Evolutionary conservation across 352 stramenopile species (phyloP).

Genomic region (Plasmopara halstedii): DNA sequence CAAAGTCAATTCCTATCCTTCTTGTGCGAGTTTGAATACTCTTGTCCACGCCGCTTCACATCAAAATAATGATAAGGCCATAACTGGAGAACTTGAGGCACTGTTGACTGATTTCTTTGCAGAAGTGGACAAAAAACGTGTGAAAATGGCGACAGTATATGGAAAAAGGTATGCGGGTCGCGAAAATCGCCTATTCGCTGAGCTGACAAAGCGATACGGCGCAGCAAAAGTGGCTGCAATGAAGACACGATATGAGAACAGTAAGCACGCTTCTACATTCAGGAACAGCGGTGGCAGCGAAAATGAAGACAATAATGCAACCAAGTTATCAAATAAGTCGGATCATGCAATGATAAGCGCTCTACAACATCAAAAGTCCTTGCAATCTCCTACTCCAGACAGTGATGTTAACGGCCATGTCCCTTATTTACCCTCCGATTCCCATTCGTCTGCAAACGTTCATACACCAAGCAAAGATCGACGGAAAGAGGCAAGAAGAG

Average conservation of each 20-base stretch:
- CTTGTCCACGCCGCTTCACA: neutral
- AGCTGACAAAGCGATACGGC: slow-evolving; percentile 59
- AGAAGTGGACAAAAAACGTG: slow-evolving; percentile 46
- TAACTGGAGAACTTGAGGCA: slow-evolving; percentile 26
- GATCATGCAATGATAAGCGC: slow-evolving; percentile 12
- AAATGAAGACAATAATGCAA: slow-evolving; percentile 1
- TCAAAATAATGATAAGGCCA: slow-evolving; percentile 1
- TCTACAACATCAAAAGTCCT: slow-evolving; percentile 22
- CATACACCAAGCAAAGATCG: neutral
- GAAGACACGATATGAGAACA: slow-evolving; percentile 22
- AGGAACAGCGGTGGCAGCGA: neutral
- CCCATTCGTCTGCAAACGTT: no score
- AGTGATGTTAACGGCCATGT: slow-evolving; percentile 6
- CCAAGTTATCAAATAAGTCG: slow-evolving; percentile 1
- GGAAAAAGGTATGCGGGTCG: slow-evolving; percentile 50
- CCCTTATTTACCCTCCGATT: no score
- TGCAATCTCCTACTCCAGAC: slow-evolving; percentile 15
- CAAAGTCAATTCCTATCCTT: neutral
- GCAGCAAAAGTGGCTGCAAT: slow-evolving; percentile 34
- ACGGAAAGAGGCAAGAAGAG: slow-evolving; percentile 1
- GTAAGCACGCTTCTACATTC: slow-evolving; percentile 1
- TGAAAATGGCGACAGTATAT: slow-evolving; percentile 62
- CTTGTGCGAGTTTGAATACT: neutral
- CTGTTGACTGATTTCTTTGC: slow-evolving; percentile 61
- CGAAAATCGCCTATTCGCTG: slow-evolving; percentile 58